Evolutionary conservation across 2,329 filamentous ascomycete species (phyloP), one percentile per base, ranked within the genome.

Genomic region (Metarhizium humberi): DNA sequence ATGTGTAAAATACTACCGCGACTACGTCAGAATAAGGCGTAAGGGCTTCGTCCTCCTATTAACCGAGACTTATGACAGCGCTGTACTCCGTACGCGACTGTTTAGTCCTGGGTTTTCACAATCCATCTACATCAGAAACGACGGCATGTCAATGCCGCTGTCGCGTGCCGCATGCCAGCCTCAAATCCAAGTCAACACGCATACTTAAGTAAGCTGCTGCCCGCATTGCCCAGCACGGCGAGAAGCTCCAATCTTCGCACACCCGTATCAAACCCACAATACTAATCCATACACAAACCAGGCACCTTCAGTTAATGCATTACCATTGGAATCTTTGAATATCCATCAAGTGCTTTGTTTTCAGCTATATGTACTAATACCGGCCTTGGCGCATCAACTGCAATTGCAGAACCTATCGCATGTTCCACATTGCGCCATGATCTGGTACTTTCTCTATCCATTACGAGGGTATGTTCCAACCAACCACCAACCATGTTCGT

Each of bases 361-460:
- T 36, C 34, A 8, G 34, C 34, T 36, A 13, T 8, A 25, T 25
- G 25, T 25, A 25, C 25, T 13, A 36, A 13, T 36, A 13, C 34
- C 34, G 7, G 4, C 13, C 13, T 13, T 36, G 34, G 13, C 34
- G 34, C 34, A 8, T 36, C 34, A 8, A 8, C 34, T 36, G 34
- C 34, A 36, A 36, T 36, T 36, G 34, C 34, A 36, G 34, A 36
- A 6, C 10, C 5, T 11, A 16, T 11, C 10, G 38, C 14, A 16
- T 40, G 32, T 34, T 11, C 32, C 32, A 34, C 10, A 34, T 34
- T 34, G 32, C 46, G 45, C n/a, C 25, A 47, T 52, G 52, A 54
- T 58, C 29, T 57, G 48, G 43, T 53, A 52, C 40, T 51, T 61
- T 50, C 46, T 58, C n/a, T 58, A 58, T 56, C 56, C 56, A 52